Conservation (phyloP, 257 asterid species). For the Verbascum thapsus region DNA sequence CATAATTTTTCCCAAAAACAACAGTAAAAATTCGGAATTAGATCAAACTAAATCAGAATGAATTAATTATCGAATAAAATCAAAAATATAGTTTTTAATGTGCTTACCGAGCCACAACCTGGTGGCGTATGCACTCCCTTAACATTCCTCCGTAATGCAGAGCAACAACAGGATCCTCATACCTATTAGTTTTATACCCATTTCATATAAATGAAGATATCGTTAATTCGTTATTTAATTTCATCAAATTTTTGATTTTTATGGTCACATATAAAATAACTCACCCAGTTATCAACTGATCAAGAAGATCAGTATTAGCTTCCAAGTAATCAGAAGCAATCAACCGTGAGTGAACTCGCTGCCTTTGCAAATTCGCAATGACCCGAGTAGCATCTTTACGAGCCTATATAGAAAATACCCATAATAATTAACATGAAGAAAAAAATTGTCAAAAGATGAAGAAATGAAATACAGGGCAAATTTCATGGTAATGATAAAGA, state of each 20-base stretch:
- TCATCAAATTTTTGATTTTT: too few relatives aligned
- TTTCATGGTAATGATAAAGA: neutral
- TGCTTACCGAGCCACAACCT: constrained; percentile 72
- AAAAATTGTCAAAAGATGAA: constrained; percentile 8
- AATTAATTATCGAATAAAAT: neutral
- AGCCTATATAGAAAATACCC: constrained; percentile 46
- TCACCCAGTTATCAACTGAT: constrained; percentile 69
- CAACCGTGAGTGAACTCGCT: constrained; percentile 63
- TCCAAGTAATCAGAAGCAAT: constrained; percentile 84
- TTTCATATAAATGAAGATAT: too few relatives aligned
- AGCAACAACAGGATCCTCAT: constrained; percentile 71
- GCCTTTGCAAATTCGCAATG: constrained; percentile 91
- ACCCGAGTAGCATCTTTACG: constrained; percentile 89
- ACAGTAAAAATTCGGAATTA: neutral
- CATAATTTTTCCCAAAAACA: constrained; percentile 5
- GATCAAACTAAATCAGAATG: neutral
- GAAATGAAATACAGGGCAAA: neutral
- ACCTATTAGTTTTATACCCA: constrained; percentile 37
- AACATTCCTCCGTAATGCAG: constrained; percentile 88
- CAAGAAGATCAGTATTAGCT: constrained; percentile 75
- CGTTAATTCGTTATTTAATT: too few relatives aligned
- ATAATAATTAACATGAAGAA: neutral
- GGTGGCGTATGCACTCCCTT: constrained; percentile 92
- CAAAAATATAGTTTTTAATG: neutral
- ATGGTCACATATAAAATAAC: constrained; percentile 26